These are phyloP conservation scores for Atkinsonella hypoxylon DNA, from an alignment of 2,329 filamentous ascomycete genomes.

Conservation along the genomic window DNA sequence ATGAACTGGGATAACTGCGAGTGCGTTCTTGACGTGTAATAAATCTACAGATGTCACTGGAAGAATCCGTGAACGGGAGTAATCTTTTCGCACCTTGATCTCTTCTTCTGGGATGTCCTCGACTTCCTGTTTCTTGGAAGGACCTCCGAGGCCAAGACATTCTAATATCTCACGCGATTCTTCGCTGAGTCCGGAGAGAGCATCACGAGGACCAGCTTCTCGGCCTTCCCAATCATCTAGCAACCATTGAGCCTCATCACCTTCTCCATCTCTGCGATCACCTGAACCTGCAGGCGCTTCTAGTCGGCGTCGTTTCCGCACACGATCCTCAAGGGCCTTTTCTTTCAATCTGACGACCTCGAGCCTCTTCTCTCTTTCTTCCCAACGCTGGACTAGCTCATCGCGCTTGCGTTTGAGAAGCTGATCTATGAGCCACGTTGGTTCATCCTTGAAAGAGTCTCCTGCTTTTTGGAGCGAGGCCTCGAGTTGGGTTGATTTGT, in stretches of 20 bases:
- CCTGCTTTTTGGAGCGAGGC: conserved; percentile 34
- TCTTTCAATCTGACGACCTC: conserved; percentile 52
- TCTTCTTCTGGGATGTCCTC: conserved; percentile 45
- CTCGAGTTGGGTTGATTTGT: conserved; percentile 53
- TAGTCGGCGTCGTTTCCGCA: conserved; percentile 33
- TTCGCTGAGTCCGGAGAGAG: conserved; percentile 50
- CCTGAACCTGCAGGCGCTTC: conserved; percentile 20
- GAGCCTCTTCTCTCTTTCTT: conserved; percentile 63
- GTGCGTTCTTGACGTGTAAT: conserved; percentile 86
- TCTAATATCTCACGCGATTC: conserved; percentile 66
- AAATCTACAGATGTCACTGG: conserved; percentile 44
- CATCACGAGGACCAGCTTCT: conserved; percentile 21
- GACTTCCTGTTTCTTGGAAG: conserved; percentile 24
- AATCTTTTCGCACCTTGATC: conserved; percentile 43
- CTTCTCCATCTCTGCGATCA: conserved; percentile 15
- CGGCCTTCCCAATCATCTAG: conserved; percentile 57
- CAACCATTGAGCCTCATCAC: conserved; percentile 59
- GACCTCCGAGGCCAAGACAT: conserved; percentile 40
- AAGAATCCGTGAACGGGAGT: conserved; percentile 6
- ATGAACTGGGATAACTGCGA: conserved; percentile 87
- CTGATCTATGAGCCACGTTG: conserved; percentile 75
- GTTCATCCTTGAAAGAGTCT: conserved; percentile 50
- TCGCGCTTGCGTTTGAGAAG: conserved; percentile 56
- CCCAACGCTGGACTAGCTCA: conserved; percentile 52
- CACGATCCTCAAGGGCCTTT: conserved; percentile 40